A percentile compares a stretch with the other conserved stretches of the same genome.
Conservation (phyloP, 371 early-diverging fungal genomes). For the Mortierella sp. region DNA sequence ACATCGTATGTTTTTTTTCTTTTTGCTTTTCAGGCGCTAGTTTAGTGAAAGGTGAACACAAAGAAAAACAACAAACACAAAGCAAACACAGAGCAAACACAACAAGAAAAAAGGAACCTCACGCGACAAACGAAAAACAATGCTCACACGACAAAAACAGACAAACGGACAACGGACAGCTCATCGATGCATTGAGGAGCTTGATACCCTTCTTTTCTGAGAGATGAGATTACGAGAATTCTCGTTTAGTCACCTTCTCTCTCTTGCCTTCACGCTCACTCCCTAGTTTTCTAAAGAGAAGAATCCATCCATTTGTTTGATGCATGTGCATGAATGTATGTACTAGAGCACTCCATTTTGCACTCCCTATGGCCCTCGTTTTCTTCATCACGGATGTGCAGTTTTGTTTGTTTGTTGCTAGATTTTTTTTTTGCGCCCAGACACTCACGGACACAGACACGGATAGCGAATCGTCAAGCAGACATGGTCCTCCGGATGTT, state of each 20-base stretch:
- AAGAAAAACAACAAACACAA: background rate
- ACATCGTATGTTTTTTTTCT: background rate
- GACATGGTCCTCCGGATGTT: background rate
- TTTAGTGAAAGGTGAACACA: background rate
- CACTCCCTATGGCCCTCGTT: background rate
- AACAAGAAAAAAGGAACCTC: background rate
- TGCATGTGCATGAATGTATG: slow-evolving; percentile 1
- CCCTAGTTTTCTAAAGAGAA: slow-evolving; percentile 2
- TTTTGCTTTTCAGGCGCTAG: background rate
- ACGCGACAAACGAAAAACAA: slow-evolving; percentile 4
- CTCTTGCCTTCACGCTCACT: background rate
- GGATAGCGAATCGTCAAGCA: background rate
- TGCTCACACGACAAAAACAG: slow-evolving; percentile 7
- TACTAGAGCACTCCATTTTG: background rate
- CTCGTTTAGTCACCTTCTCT: background rate
- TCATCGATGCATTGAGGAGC: no score
- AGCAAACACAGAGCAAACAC: background rate
- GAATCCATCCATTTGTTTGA: background rate
- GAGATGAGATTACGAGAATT: background rate
- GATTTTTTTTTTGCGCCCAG: background rate
- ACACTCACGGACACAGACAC: background rate
- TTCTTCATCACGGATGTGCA: background rate
- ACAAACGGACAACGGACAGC: background rate
- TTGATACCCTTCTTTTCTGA: background rate
- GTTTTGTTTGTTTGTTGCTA: background rate